These are phyloP conservation scores for Diplodia mutila DNA, from an alignment of 2,329 filamentous ascomycete species.

Conservation along the genomic window DNA sequence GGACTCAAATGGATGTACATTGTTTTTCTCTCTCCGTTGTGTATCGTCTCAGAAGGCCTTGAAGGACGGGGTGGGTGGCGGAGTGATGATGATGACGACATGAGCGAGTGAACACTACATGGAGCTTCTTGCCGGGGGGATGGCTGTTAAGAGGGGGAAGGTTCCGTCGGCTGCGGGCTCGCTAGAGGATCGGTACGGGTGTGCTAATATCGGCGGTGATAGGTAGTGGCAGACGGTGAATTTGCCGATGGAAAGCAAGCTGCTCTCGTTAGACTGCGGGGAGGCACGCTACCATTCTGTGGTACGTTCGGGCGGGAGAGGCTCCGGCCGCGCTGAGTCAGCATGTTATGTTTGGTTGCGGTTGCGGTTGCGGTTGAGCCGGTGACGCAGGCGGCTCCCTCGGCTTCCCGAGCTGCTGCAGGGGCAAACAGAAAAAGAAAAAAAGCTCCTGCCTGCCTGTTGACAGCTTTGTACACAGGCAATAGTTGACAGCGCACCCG, in stretches of 20 bases:
- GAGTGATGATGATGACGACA: neutral
- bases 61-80: neutral
- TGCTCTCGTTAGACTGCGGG: neutral
- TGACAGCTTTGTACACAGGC: neutral
- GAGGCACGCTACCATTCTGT: neutral
- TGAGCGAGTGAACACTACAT: neutral
- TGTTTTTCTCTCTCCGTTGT: neutral
- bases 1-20: neutral
- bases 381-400: constrained; percentile 8
- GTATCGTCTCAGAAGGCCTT: neutral
- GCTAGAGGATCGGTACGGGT: neutral
- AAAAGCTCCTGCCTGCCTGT: no score
- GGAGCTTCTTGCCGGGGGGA: neutral
- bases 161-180: neutral
- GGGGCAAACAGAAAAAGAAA: neutral
- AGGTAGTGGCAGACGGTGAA: neutral
- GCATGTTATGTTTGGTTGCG: neutral
- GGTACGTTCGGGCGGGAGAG: neutral
- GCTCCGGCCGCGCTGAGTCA: neutral
- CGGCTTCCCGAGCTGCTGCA: neutral
- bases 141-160: neutral
- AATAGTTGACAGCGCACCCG: neutral
- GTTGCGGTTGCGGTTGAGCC: no score
- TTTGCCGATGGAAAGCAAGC: neutral
- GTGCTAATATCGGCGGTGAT: neutral